Evolutionary conservation across 2,329 filamentous ascomycete species (phyloP).

Genomic region (Botrytis cinerea): DNA sequence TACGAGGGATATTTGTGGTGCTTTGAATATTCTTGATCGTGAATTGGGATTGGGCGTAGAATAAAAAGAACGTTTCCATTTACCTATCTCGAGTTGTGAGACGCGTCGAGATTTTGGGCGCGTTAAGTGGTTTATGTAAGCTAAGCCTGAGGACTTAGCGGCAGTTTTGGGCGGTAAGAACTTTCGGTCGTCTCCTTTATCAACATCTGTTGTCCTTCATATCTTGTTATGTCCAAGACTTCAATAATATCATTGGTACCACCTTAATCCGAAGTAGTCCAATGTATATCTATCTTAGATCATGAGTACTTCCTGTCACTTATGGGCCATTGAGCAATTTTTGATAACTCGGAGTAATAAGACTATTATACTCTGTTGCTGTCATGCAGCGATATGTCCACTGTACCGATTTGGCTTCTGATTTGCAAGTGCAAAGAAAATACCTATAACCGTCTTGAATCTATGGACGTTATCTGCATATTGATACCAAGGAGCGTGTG

Average conservation of each 20-base stretch:
- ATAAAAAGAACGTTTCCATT: not conserved
- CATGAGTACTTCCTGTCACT: not conserved
- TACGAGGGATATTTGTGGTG: not conserved
- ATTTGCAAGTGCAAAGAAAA: not conserved
- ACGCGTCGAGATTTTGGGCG: constrained; percentile 24
- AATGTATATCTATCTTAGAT: not conserved
- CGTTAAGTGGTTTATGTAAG: constrained; percentile 26
- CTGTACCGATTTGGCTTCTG: not conserved
- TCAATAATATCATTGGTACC: not conserved
- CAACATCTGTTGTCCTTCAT: not conserved
- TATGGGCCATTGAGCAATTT: not conserved
- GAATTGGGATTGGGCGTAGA: not conserved
- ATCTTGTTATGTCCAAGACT: not conserved
- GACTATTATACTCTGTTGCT: not conserved
- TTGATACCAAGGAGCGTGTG: not conserved
- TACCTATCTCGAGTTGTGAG: constrained; percentile 4
- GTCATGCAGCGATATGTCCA: not conserved
- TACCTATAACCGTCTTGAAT: not conserved
- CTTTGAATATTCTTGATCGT: not conserved
- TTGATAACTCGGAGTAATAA: not conserved
- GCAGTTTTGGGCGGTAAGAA: constrained; percentile 3
- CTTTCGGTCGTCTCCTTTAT: not conserved
- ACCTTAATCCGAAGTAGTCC: not conserved
- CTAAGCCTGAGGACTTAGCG: not conserved
- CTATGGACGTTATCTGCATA: fast-evolving